Conservation (phyloP, 306 rosid genomes). For the Castanea sativa region DNA sequence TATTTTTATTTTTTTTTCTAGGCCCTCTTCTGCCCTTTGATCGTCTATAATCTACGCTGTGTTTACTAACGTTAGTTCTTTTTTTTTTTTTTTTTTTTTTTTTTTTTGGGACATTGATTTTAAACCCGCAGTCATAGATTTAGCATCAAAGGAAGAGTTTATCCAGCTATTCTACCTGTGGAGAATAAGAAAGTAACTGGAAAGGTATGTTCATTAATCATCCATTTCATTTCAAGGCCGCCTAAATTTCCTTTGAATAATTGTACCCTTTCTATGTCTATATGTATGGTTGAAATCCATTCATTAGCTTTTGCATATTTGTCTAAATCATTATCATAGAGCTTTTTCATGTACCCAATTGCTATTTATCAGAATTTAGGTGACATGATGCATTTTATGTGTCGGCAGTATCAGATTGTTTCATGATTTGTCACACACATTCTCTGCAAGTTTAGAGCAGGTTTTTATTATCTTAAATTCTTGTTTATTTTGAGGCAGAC, state of each 20-base stretch:
- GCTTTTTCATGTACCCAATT: neutral
- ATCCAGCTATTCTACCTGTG: conserved; percentile 88
- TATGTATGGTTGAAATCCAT: neutral
- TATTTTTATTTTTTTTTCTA: neutral
- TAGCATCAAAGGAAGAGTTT: conserved; percentile 79
- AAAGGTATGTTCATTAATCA: conserved; percentile 33
- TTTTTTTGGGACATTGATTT: neutral
- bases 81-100: neutral
- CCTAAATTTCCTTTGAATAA: neutral
- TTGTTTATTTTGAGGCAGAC: too few relatives aligned
- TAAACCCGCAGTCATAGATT: conserved; percentile 59
- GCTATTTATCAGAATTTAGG: neutral
- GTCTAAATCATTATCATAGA: neutral
- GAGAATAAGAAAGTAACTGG: conserved; percentile 51
- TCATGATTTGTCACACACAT: too few relatives aligned
- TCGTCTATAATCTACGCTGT: neutral
- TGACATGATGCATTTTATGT: neutral
- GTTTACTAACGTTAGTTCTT: neutral
- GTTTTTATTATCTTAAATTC: too few relatives aligned
- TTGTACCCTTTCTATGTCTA: neutral
- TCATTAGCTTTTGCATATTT: neutral
- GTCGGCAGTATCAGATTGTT: neutral
- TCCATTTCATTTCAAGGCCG: neutral
- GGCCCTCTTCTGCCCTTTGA: neutral
- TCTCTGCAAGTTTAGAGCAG: too few relatives aligned